Conservation (phyloP, 306 rosid genomes). For the Glycine tomentella region DNA sequence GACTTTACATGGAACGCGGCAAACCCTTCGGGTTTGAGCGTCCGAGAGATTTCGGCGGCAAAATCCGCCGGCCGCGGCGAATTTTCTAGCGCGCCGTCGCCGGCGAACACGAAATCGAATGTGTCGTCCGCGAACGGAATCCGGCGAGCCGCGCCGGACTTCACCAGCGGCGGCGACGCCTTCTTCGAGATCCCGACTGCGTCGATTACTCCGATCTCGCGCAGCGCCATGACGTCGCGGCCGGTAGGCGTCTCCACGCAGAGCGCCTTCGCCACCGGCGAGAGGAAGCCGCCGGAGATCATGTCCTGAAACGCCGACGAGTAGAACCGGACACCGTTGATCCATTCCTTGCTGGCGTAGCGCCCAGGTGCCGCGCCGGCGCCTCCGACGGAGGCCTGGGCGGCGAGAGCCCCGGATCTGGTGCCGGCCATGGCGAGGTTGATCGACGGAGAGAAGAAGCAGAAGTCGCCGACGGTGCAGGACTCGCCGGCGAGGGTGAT, state of each 20-base stretch:
- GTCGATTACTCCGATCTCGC: conserved; percentile 68
- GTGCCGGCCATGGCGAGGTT: conserved; percentile 58
- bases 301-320: conserved; percentile 75
- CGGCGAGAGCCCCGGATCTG: conserved; percentile 48
- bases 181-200: conserved; percentile 80
- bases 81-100: conserved; percentile 61
- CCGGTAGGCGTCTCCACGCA: conserved; percentile 78
- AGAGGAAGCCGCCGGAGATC: conserved; percentile 67
- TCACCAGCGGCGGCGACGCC: conserved; percentile 69
- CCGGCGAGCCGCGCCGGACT: conserved; percentile 60
- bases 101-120: conserved; percentile 80
- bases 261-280: conserved; percentile 61
- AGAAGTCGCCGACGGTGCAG: conserved; percentile 70
- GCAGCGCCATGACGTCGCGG: conserved; percentile 71
- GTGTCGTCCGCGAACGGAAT: conserved; percentile 63
- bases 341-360: conserved; percentile 76
- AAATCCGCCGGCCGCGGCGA: conserved; percentile 54
- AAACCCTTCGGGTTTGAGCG: conserved; percentile 85
- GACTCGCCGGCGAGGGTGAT: conserved; percentile 84
- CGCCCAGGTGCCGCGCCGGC: conserved; percentile 31
- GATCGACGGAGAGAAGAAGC: conserved; percentile 69
- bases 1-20: conserved; percentile 85
- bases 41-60: conserved; percentile 69
- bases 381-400: not conserved
- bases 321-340: conserved; percentile 71